Conservation (phyloP, 176 grass and related monocot species). For the Zea luxurians region DNA sequence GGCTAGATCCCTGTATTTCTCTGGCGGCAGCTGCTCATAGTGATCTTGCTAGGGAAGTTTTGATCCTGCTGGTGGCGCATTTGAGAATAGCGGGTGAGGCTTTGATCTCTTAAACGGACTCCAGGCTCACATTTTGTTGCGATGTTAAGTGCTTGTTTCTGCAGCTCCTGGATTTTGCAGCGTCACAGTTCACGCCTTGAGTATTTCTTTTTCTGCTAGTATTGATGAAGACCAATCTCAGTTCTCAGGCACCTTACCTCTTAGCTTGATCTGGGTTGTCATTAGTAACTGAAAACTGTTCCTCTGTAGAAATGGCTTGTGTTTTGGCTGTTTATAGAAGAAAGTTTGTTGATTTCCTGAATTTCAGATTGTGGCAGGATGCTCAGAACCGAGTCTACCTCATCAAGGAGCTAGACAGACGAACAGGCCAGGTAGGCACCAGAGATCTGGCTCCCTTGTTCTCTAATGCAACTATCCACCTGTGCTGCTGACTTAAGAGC, state of each 20-base stretch:
- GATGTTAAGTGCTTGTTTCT: background rate
- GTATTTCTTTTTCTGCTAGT: background rate
- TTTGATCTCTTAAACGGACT: background rate
- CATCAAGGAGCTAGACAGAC: constrained; percentile 86
- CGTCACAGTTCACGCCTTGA: background rate
- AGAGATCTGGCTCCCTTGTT: constrained; percentile 16
- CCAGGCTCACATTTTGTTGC: background rate
- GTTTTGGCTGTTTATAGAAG: background rate
- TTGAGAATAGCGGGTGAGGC: background rate
- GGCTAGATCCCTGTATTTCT: constrained; percentile 10
- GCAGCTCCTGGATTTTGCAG: constrained; percentile 1
- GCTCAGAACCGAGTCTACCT: constrained; percentile 82
- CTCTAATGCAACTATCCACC: constrained; percentile 20
- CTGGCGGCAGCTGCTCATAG: background rate
- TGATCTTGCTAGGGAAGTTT: background rate
- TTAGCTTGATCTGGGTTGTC: background rate
- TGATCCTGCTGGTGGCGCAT: background rate
- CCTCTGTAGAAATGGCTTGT: constrained; percentile 17
- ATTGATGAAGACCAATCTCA: background rate
- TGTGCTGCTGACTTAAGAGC: constrained; percentile 14
- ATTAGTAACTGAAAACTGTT: constrained; percentile 10
- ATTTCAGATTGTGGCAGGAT: constrained; percentile 87
- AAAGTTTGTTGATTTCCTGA: constrained; percentile 15
- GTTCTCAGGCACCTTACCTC: background rate
- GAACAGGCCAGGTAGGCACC: constrained; percentile 69